phyloP scores from a whole-genome alignment of 2,329 filamentous ascomycete species.

The Colletotrichum tropicale region DNA sequence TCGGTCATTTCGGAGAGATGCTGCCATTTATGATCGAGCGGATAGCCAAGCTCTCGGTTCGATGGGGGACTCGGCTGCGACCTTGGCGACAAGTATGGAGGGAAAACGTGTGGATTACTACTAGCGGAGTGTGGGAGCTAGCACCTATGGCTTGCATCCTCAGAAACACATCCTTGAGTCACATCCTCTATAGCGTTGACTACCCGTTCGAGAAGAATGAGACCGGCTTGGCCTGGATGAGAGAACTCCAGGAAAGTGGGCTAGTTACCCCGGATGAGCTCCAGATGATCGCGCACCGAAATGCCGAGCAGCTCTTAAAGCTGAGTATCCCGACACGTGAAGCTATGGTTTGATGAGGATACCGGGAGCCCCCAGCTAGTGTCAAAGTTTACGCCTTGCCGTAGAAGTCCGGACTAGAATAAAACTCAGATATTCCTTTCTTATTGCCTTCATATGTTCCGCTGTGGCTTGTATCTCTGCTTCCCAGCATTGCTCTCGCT shows the following conservation, averaged over 20 bases:
- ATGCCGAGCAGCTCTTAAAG: slow-evolving; percentile 52
- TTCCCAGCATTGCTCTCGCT: not conserved
- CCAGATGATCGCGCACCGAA: slow-evolving; percentile 52
- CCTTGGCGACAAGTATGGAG: slow-evolving; percentile 55
- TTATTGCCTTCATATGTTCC: not conserved
- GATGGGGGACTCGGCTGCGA: slow-evolving; percentile 34
- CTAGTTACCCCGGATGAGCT: slow-evolving; percentile 54
- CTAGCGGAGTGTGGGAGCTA: slow-evolving; percentile 56
- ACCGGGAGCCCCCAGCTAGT: not conserved
- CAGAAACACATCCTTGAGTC: slow-evolving; percentile 49
- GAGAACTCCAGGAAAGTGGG: slow-evolving; percentile 52
- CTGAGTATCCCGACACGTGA: slow-evolving; percentile 17
- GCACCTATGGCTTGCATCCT: slow-evolving; percentile 49
- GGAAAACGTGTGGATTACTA: slow-evolving; percentile 62
- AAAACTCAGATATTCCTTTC: not conserved
- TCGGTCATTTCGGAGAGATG: slow-evolving; percentile 29
- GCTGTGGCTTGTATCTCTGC: not conserved
- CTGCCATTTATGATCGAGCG: slow-evolving; percentile 60
- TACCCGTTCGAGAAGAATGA: slow-evolving; percentile 59
- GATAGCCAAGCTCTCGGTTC: slow-evolving; percentile 31
- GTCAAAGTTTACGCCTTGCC: not conserved
- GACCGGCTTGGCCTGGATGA: slow-evolving; percentile 50
- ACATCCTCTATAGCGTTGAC: slow-evolving; percentile 61
- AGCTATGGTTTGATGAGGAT: not conserved
- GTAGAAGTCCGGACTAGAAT: not conserved